These are phyloP conservation scores for Umbelopsis sp. DNA, from an alignment of 192 early-diverging fungal species.

Conservation along the genomic window DNA sequence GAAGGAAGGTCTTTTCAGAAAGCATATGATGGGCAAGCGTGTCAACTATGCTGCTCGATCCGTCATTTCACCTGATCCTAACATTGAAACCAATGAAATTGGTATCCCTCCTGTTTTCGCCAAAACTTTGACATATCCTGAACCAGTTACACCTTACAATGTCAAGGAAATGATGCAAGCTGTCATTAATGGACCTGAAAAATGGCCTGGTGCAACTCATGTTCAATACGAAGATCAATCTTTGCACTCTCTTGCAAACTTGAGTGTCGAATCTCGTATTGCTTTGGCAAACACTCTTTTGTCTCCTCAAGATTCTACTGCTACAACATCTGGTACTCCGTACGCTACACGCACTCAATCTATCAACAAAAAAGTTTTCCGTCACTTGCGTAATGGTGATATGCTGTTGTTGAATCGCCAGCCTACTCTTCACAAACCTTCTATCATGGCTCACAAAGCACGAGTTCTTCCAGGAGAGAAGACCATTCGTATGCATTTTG, in stretches of 20 bases:
- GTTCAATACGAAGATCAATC: constrained; percentile 97
- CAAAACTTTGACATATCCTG: constrained; percentile 92
- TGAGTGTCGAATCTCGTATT: constrained; percentile 86
- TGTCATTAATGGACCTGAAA: constrained; percentile 93
- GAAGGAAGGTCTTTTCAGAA: constrained; percentile 98
- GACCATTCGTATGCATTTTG: constrained; percentile 99
- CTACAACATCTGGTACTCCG: constrained; percentile 38
- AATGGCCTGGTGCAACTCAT: constrained; percentile 95
- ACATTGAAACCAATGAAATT: constrained; percentile 97
- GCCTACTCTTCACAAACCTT: constrained; percentile 99
- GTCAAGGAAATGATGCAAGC: constrained; percentile 86
- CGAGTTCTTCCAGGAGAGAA: constrained; percentile 94
- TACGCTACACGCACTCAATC: constrained; percentile 66
- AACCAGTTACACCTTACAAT: constrained; percentile 96
- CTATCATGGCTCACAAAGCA: constrained; percentile 97
- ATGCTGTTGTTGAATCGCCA: constrained; percentile 98
- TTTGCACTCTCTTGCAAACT: constrained; percentile 74
- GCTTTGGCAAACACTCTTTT: constrained; percentile 94
- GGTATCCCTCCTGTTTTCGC: constrained; percentile 98
- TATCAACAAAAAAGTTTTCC: constrained; percentile 95
- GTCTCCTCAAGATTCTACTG: constrained; percentile 65
- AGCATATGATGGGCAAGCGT: constrained; percentile 99
- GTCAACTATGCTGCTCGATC: constrained; percentile 98
- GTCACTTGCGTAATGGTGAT: constrained; percentile 97
- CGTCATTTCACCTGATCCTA: constrained; percentile 97